Conservation (phyloP, 305 asterid genomes). For the Fraxinus baroniana region DNA sequence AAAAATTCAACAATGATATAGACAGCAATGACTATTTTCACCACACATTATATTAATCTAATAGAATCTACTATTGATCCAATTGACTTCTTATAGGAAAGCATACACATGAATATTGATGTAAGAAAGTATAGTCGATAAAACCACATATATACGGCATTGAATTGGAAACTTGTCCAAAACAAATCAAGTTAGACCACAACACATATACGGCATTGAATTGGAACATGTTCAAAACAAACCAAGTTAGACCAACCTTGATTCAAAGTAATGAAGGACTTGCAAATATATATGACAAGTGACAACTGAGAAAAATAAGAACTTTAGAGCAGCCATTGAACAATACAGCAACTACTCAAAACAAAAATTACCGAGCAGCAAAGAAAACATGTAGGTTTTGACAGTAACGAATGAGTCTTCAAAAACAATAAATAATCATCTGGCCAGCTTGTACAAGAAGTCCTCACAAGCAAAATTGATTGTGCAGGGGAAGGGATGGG, state of each 20-base stretch:
- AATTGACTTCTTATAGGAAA: neutral
- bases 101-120: neutral
- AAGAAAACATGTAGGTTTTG: neutral
- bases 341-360: neutral
- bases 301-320: neutral
- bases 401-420: neutral
- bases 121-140: neutral
- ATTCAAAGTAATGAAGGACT: neutral
- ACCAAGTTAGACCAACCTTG: neutral
- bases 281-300: neutral
- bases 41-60: neutral
- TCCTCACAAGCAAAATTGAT: conserved; percentile 3
- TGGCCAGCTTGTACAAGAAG: neutral
- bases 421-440: neutral
- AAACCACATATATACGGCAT: neutral
- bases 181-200: neutral
- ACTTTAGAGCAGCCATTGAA: neutral
- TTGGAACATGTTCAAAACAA: no score
- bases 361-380: neutral
- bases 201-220: no score
- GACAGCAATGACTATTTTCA: neutral
- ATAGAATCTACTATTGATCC: neutral
- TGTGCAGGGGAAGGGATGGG: neutral
- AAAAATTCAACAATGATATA: neutral
- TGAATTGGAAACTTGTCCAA: neutral